Percentiles rank a stretch among this genome's conserved stretches.
Evolutionary conservation across 2,329 filamentous ascomycete genomes (phyloP).

Genomic region (Eutypa lata): DNA sequence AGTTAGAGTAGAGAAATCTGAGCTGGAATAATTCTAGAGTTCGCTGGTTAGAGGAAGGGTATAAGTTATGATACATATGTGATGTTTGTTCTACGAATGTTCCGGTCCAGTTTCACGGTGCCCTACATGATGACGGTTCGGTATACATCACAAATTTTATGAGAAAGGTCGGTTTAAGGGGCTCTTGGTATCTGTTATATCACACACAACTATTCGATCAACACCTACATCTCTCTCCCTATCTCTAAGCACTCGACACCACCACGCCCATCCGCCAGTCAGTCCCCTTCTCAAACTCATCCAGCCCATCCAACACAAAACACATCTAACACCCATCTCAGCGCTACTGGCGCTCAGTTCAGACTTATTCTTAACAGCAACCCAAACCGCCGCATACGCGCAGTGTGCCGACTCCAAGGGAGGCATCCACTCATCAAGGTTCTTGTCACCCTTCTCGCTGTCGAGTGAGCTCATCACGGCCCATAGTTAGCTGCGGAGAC

Average conservation of each 20-base stretch:
- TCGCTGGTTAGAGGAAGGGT: neutral
- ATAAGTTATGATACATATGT: too few relatives aligned
- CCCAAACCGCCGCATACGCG: slow-evolving; percentile 74
- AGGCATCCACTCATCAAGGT: slow-evolving; percentile 76
- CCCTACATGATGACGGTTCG: too few relatives aligned
- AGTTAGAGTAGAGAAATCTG: neutral
- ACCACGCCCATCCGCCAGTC: too few relatives aligned
- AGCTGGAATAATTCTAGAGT: neutral
- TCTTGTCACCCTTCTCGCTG: slow-evolving; percentile 67
- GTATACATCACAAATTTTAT: too few relatives aligned
- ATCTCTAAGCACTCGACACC: too few relatives aligned
- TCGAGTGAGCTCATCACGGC: slow-evolving; percentile 79
- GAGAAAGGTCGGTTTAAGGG: too few relatives aligned
- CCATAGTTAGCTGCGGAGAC: slow-evolving; percentile 74
- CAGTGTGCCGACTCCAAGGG: slow-evolving; percentile 68
- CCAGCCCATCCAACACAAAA: slow-evolving; percentile 42
- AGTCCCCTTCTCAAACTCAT: neutral
- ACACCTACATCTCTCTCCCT: too few relatives aligned
- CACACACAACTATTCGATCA: too few relatives aligned
- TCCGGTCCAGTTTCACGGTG: too few relatives aligned
- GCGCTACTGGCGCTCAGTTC: slow-evolving; percentile 63
- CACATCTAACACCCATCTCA: slow-evolving; percentile 70
- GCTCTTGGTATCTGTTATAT: too few relatives aligned
- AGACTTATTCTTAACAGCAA: slow-evolving; percentile 75
- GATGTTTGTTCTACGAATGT: too few relatives aligned